A percentile compares a stretch with the other conserved stretches of the same genome.
Conservation (phyloP, 345 rosid genomes). For the Linum usitatissimum region DNA sequence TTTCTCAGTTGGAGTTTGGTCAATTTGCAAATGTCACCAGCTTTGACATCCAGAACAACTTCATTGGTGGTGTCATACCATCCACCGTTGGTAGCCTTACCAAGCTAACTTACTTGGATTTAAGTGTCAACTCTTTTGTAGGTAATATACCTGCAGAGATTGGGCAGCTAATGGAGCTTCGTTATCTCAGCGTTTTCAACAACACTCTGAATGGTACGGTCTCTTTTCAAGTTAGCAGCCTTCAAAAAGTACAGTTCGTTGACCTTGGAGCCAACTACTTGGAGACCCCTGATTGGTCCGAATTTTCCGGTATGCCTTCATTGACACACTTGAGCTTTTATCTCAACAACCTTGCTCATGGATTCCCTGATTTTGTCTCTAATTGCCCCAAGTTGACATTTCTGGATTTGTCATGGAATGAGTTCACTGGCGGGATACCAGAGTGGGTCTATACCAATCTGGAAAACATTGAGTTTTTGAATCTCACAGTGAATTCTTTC, state of each 20-base stretch:
- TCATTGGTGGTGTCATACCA: slow-evolving; percentile 23
- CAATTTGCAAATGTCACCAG: slow-evolving; percentile 33
- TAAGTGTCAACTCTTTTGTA: slow-evolving; percentile 29
- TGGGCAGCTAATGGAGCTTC: slow-evolving; percentile 30
- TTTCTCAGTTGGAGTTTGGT: slow-evolving; percentile 38
- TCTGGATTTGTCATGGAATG: slow-evolving; percentile 44
- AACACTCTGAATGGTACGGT: slow-evolving; percentile 40
- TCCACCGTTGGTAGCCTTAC: slow-evolving; percentile 27
- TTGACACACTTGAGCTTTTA: slow-evolving; percentile 38
- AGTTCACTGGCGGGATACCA: slow-evolving; percentile 36
- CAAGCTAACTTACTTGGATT: slow-evolving; percentile 30
- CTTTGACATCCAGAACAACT: slow-evolving; percentile 27
- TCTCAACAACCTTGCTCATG: slow-evolving; percentile 17
- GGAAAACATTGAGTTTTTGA: slow-evolving; percentile 31
- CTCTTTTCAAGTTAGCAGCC: slow-evolving; percentile 38
- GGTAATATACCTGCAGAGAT: slow-evolving; percentile 33
- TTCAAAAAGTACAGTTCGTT: slow-evolving; percentile 31
- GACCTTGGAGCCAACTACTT: slow-evolving; percentile 54
- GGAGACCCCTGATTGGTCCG: slow-evolving; percentile 41
- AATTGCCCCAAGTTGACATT: slow-evolving; percentile 34
- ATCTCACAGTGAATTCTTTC: slow-evolving; percentile 30
- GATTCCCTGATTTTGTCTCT: slow-evolving; percentile 41
- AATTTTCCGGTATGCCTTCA: slow-evolving; percentile 35
- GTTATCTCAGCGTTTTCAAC: slow-evolving; percentile 23
- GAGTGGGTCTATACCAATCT: slow-evolving; percentile 32